Evolutionary conservation across 2,329 filamentous ascomycete species (phyloP), one percentile per base, ranked within the genome.

Genomic region (Colletotrichum filicis): DNA sequence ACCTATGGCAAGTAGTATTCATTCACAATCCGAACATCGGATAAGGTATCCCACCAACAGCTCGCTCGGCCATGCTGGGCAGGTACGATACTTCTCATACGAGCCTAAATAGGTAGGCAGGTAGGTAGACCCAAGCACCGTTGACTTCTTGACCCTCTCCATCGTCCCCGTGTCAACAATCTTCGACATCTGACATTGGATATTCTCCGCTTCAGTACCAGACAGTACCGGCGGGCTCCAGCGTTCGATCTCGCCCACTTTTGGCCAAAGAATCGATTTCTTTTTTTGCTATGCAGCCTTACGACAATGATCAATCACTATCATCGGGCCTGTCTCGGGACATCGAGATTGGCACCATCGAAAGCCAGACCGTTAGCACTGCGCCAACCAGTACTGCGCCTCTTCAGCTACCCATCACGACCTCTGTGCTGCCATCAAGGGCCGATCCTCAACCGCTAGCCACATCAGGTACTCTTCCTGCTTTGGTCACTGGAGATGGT

Each of bases 261-360:
- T 52, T 60, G 32, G 42, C 37, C 67, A 14, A 28, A 26, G 22
- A 46, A 52, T 75, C 68, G 55, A 68, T 73, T 65, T 75, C 30
- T 56, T 61, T 57, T 57, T 56, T 30, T 71, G 55, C 70, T 74
- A 82, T 83, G 81, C 79, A 79, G 75, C 69, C 79, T 77, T 79
- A 79, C 65, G 71, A 75, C 60, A 65, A 78, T 79, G 74, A 76
- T 75, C 74, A 79, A 75, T 74, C 71, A 32, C 24, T 68, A 56
- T 65, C 60, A 65, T 68, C 76, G n/a, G 49, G 57, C 8, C 76
- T 77, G 72, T 77, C 76, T 59, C 78, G 78, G 68, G 77, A 78
- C 62, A 68, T 73, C 11, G 75, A 73, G 28, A 59, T 61, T 22
- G 61, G 26, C 11, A 74, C 73, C 6, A 56, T 57, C 24, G 19